Conservation (phyloP, 2,329 filamentous ascomycete genomes). For the Fusarium hostae region DNA sequence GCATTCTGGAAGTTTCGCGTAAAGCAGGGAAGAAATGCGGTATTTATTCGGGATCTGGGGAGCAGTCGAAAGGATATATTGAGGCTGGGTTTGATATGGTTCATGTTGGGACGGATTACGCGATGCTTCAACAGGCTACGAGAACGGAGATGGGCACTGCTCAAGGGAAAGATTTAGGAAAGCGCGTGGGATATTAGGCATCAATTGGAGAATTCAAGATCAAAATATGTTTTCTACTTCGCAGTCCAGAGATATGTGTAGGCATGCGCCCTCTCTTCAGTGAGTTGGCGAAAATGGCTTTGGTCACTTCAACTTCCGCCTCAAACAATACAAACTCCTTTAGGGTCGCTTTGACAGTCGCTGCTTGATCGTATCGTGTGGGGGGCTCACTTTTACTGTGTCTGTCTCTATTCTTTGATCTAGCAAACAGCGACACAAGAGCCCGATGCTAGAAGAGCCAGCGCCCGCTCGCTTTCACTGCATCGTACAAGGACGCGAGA, state of each 20-base stretch:
- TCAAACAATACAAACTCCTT: not conserved
- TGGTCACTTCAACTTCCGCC: not conserved
- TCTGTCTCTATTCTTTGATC: accelerated
- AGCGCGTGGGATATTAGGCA: not conserved
- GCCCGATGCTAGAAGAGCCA: slow-evolving; percentile 57
- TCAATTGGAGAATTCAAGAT: not conserved
- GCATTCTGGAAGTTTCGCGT: not conserved
- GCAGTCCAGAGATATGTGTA: not conserved
- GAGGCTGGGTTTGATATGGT: slow-evolving; percentile 15
- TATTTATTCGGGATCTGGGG: slow-evolving; percentile 1
- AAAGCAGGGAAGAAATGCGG: slow-evolving; percentile 16
- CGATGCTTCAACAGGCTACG: not conserved
- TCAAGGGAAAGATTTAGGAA: not conserved
- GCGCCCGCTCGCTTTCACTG: slow-evolving; percentile 54
- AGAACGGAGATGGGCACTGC: not conserved
- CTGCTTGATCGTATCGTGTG: no score
- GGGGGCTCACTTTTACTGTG: no score
- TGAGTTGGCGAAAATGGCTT: no score
- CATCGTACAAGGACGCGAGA: slow-evolving; percentile 49
- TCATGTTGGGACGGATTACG: slow-evolving; percentile 1
- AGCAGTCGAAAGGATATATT: not conserved
- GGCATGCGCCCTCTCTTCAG: no score
- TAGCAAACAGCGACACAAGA: slow-evolving; percentile 42
- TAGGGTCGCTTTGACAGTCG: slow-evolving; percentile 60
- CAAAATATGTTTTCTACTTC: accelerated